Conservation (phyloP, 192 early-diverging fungal species). For the Podila verticillata region DNA sequence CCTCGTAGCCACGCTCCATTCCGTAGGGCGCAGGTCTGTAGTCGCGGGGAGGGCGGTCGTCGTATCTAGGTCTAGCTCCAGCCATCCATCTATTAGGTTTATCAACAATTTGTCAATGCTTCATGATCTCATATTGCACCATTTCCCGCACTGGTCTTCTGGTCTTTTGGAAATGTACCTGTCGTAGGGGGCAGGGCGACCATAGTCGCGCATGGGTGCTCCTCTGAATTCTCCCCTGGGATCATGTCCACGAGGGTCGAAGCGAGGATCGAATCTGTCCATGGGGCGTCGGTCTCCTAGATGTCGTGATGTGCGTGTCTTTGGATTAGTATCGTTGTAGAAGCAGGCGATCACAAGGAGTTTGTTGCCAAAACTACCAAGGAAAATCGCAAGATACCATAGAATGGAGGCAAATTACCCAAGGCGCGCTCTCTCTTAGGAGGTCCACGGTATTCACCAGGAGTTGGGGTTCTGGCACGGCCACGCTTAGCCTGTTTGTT, state of each 20-base stretch:
- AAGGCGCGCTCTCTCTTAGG: constrained; percentile 64
- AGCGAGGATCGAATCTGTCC: constrained; percentile 59
- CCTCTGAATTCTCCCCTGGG: constrained; percentile 45
- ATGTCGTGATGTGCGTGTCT: not conserved
- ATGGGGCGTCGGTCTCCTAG: constrained; percentile 42
- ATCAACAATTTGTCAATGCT: too few species aligned
- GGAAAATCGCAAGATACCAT: constrained; percentile 19
- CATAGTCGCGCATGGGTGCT: constrained; percentile 43
- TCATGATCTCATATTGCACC: not conserved
- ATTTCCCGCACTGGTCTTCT: constrained; percentile 13
- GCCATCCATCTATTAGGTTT: constrained; percentile 35
- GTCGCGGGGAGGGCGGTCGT: constrained; percentile 49
- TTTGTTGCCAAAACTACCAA: constrained; percentile 13
- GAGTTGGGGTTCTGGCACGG: constrained; percentile 79
- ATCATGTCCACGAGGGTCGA: constrained; percentile 54
- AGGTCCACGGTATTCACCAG: constrained; percentile 82
- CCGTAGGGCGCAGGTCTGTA: constrained; percentile 38
- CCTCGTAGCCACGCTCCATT: constrained; percentile 36
- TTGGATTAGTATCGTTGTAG: not conserved
- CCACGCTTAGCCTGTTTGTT: constrained; percentile 68
- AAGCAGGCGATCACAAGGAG: constrained; percentile 29
- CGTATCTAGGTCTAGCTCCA: constrained; percentile 45
- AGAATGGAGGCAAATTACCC: constrained; percentile 41
- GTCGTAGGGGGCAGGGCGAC: constrained; percentile 46
- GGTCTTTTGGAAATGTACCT: constrained; percentile 37